A percentile compares a stretch with the other conserved stretches of the same genome.
Conservation (phyloP, 176 grass and related monocot species). For the Saccharum spontaneum region DNA sequence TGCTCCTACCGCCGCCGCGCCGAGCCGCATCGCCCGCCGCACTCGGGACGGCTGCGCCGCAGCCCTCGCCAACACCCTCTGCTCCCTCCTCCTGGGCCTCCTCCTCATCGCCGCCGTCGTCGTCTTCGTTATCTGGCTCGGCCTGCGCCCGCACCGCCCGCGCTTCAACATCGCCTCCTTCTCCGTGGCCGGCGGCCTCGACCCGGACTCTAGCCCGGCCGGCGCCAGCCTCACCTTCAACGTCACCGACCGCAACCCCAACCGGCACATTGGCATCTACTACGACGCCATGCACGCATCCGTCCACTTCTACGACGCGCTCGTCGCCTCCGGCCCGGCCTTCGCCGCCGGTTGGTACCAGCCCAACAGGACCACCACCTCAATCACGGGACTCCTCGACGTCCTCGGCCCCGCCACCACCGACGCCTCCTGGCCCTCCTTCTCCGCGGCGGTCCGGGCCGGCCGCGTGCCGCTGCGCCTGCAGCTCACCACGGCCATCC, state of each 20-base stretch:
- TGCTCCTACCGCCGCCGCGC: neutral
- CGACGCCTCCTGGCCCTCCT: slow-evolving; percentile 24
- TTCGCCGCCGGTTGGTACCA: slow-evolving; percentile 52
- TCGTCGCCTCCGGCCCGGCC: slow-evolving; percentile 37
- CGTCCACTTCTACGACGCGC: slow-evolving; percentile 42
- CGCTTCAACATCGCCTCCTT: slow-evolving; percentile 40
- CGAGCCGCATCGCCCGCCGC: slow-evolving; percentile 4
- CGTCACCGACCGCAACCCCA: slow-evolving; percentile 51
- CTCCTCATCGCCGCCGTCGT: slow-evolving; percentile 41
- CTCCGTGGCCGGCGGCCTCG: slow-evolving; percentile 14
- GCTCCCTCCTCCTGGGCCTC: slow-evolving; percentile 47
- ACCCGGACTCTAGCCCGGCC: slow-evolving; percentile 16
- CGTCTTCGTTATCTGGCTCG: slow-evolving; percentile 54
- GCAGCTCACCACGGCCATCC: slow-evolving; percentile 39
- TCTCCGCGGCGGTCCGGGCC: slow-evolving; percentile 12
- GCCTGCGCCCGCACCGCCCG: slow-evolving; percentile 52
- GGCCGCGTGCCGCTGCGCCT: slow-evolving; percentile 39
- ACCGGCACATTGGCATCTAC: slow-evolving; percentile 58
- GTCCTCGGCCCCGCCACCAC: neutral
- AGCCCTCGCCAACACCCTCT: slow-evolving; percentile 43
- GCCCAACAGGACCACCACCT: slow-evolving; percentile 54
- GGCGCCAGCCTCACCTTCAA: slow-evolving; percentile 37
- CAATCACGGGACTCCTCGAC: slow-evolving; percentile 28
- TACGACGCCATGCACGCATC: slow-evolving; percentile 44
- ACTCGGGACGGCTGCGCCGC: slow-evolving; percentile 15